phyloP scores from a whole-genome alignment of 108 stramenopile species.

The Thalassiosira profunda region DNA sequence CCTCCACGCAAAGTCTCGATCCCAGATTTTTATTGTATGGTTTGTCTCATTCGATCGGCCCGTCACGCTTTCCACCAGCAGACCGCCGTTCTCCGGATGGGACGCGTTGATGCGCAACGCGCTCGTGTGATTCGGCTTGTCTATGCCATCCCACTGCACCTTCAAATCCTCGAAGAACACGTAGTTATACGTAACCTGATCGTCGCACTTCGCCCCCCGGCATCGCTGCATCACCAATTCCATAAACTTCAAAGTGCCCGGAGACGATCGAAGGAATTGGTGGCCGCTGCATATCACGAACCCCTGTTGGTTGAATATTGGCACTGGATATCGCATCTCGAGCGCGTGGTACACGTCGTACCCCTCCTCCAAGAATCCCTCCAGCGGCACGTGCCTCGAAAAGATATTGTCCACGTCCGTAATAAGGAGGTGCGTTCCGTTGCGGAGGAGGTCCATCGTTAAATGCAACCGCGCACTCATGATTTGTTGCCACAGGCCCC shows the following conservation, averaged over 20 bases:
- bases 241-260: slow-evolving; percentile 28
- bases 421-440: slow-evolving; percentile 35
- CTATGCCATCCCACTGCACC: slow-evolving; percentile 32
- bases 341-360: slow-evolving; percentile 48
- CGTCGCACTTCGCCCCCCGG: slow-evolving; percentile 42
- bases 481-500: background rate
- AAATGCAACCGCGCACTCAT: slow-evolving; percentile 22
- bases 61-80: slow-evolving; percentile 15
- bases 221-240: slow-evolving; percentile 31
- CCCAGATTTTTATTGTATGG: slow-evolving; percentile 41
- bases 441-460: slow-evolving; percentile 23
- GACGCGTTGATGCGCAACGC: background rate
- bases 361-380: slow-evolving; percentile 6
- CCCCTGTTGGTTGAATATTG: slow-evolving; percentile 27
- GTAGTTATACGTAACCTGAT: slow-evolving; percentile 50
- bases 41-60: slow-evolving; percentile 29
- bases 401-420: slow-evolving; percentile 62
- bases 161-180: slow-evolving; percentile 7
- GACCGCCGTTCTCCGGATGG: slow-evolving; percentile 6
- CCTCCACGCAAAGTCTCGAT: slow-evolving; percentile 51
- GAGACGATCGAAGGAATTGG: slow-evolving; percentile 37
- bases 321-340: slow-evolving; percentile 28
- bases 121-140: background rate
- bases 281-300: slow-evolving; percentile 57
- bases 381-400: slow-evolving; percentile 17